These are phyloP conservation scores for Aspergillus puulaauensis DNA, from an alignment of 2,329 filamentous ascomycete genomes.

Conservation along the genomic window DNA sequence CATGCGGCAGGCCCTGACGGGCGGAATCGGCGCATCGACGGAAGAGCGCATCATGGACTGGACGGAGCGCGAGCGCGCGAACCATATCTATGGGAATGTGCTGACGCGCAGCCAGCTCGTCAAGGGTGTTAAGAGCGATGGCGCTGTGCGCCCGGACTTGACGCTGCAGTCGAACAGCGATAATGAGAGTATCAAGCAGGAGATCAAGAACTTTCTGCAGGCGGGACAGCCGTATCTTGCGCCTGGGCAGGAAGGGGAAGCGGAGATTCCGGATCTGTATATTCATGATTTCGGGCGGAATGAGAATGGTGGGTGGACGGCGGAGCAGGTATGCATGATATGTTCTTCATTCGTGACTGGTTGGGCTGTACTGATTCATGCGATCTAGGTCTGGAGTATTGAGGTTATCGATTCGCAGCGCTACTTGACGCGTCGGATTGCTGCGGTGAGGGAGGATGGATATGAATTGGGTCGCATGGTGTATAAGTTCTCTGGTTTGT, in stretches of 20 bases:
- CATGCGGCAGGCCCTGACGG: constrained; percentile 10
- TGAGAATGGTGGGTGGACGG: constrained; percentile 9
- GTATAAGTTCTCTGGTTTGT: constrained; percentile 8
- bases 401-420: constrained; percentile 6
- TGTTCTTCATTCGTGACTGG: background rate
- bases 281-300: constrained; percentile 13
- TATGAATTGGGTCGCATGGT: constrained; percentile 8
- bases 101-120: constrained; percentile 7
- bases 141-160: background rate
- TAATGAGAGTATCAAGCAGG: background rate
- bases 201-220: constrained; percentile 2
- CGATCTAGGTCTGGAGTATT: constrained; percentile 7
- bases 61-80: constrained; percentile 10
- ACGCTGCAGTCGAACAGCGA: background rate
- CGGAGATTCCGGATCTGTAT: constrained; percentile 2
- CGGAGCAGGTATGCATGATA: constrained; percentile 6
- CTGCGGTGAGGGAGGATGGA: background rate
- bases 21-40: constrained; percentile 8
- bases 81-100: constrained; percentile 10
- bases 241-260: background rate
- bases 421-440: constrained; percentile 10
- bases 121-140: constrained; percentile 1
- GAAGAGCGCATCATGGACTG: constrained; percentile 15
- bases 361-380: too few relatives aligned
- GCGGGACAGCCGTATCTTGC: background rate